Conservation (phyloP, 2,329 filamentous ascomycete genomes). For the Diplocarpon rosae region DNA sequence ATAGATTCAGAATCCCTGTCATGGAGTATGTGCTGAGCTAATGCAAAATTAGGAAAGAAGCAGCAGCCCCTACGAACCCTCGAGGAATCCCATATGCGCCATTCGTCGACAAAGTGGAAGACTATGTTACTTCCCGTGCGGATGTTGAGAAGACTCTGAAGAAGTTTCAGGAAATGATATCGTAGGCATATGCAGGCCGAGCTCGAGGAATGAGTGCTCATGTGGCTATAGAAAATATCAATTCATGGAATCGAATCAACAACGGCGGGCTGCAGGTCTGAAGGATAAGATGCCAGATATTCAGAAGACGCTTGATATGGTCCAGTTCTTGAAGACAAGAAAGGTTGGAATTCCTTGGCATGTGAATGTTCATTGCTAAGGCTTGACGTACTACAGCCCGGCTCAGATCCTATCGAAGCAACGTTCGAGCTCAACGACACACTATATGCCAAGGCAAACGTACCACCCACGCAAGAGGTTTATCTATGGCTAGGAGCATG, state of each 20-base stretch:
- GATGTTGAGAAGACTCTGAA: conserved; percentile 74
- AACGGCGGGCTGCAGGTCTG: conserved; percentile 68
- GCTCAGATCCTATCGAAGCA: conserved; percentile 66
- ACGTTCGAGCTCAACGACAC: conserved; percentile 97
- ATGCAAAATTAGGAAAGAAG: conserved; percentile 27
- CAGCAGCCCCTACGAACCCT: conserved; percentile 57
- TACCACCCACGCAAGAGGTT: conserved; percentile 78
- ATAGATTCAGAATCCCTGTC: too few species aligned
- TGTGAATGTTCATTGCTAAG: conserved; percentile 2
- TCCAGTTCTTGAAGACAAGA: conserved; percentile 69
- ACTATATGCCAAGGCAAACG: conserved; percentile 75
- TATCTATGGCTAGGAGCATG: conserved; percentile 90
- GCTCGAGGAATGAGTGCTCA: conserved; percentile 7
- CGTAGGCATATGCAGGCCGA: conserved; percentile 39
- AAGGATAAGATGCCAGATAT: conserved; percentile 97
- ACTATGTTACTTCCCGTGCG: conserved; percentile 68
- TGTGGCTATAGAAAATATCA: conserved; percentile 75
- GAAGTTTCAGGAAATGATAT: conserved; percentile 89
- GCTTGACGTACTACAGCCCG: conserved; percentile 18
- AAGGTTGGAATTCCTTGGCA: conserved; percentile 40
- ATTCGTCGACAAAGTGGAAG: conserved; percentile 80
- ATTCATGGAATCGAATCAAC: conserved; percentile 95
- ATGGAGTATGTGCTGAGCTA: conserved; percentile 1
- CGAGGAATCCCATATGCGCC: conserved; percentile 75
- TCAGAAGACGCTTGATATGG: conserved; percentile 86